Percentiles rank a stretch among this genome's conserved stretches.
These are phyloP conservation scores for Aspergillus felis DNA, from an alignment of 2,329 filamentous ascomycete genomes.

Conservation along the genomic window DNA sequence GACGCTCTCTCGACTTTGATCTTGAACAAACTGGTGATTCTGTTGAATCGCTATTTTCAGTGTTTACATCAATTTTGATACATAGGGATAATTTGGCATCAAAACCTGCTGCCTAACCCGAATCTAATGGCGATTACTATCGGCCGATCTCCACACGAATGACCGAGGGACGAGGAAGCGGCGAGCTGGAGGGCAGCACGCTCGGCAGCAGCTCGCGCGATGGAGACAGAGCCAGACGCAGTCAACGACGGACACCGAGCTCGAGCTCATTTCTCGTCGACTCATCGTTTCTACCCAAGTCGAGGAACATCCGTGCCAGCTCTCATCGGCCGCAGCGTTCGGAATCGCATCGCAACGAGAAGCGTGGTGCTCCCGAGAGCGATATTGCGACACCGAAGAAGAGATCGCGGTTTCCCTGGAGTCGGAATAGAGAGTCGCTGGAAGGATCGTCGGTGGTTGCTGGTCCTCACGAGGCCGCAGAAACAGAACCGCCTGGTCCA, in stretches of 20 bases:
- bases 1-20: constrained; percentile 16
- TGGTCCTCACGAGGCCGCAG: constrained; percentile 5
- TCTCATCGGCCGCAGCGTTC: constrained; percentile 21
- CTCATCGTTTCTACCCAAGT: constrained; percentile 29
- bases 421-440: constrained; percentile 28
- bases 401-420: constrained; percentile 32
- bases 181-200: constrained; percentile 35
- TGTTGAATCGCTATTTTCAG: background rate
- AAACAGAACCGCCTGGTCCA: constrained; percentile 9
- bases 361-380: constrained; percentile 37
- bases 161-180: constrained; percentile 26
- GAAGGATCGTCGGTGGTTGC: constrained; percentile 27
- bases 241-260: constrained; percentile 24
- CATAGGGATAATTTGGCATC: background rate
- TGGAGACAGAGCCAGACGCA: constrained; percentile 23
- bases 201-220: constrained; percentile 35
- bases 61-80: background rate
- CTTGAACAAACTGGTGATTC: constrained; percentile 9
- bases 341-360: constrained; percentile 34
- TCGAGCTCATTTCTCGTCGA: constrained; percentile 47
- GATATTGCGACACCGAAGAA: constrained; percentile 26
- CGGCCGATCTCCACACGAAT: constrained; percentile 18
- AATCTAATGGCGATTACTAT: constrained; percentile 16
- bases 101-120: constrained; percentile 1
- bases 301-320: constrained; percentile 23